Evolutionary conservation across 192 early-diverging fungal genomes (phyloP).

Genomic region (Backusella sp.): DNA sequence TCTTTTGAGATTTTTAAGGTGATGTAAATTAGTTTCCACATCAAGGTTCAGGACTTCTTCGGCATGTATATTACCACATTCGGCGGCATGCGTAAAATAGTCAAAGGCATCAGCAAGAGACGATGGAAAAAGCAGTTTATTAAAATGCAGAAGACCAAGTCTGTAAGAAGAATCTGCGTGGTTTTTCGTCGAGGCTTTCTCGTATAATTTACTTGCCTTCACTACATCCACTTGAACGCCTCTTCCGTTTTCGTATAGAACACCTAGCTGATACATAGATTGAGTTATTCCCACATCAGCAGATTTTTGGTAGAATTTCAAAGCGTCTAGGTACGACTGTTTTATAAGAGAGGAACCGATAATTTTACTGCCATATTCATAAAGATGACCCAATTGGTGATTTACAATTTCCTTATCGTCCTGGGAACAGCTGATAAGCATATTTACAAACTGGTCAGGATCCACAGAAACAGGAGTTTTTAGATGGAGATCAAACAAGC

Average conservation of each 20-base stretch:
- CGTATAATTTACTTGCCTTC: not conserved
- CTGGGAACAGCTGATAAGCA: not conserved
- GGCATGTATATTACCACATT: not conserved
- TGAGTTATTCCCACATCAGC: not conserved
- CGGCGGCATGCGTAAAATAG: not conserved
- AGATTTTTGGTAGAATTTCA: not conserved
- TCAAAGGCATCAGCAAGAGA: not conserved
- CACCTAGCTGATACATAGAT: not conserved
- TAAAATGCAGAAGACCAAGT: not conserved
- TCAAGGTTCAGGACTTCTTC: not conserved
- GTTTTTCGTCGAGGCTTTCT: not conserved
- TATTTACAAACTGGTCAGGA: not conserved
- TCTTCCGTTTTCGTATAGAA: not conserved
- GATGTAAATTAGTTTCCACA: not conserved
- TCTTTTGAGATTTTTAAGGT: not conserved
- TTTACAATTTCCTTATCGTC: not conserved
- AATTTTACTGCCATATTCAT: not conserved
- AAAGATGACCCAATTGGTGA: not conserved
- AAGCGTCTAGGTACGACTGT: not conserved
- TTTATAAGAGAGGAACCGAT: not conserved
- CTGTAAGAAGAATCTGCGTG: not conserved
- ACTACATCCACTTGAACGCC: not conserved
- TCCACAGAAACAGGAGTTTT: not conserved
- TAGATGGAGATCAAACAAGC: not conserved
- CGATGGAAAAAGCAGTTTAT: fast-evolving